Base-by-base conservation (phyloP, 345 rosid species). In the Luvunga scandens region DNA sequence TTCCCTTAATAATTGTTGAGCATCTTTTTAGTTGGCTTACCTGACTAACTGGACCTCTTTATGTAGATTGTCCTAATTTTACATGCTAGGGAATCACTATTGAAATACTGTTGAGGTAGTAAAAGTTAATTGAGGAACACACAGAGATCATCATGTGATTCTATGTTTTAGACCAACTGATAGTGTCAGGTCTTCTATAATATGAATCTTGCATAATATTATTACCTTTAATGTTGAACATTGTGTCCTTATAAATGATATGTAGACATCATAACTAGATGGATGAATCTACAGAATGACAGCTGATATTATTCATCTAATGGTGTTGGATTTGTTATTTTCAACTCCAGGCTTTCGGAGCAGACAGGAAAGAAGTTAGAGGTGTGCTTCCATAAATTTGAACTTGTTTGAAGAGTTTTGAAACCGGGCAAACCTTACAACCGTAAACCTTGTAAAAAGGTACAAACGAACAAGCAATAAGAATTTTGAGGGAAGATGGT, bases 281-380 rank as follows among this genome's bases (percentile, higher is more conserved):
- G 68, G 19, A 18, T 68, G 12, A 18, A 34, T 24, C 8, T 56
- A 31, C 25, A 50, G 62, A 55, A 53, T 33, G 27, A 19, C 42
- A 21, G 25, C 22, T 22, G 16, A 21, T 34, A 48, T 34, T 21
- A 63, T 62, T 45, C 22, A 22, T n/a, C 70, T 65, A 2, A 39
- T 60, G 38, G 14, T 60, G 77, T 61, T 27, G 57, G 33, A 65
- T 72, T 71, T 30, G 28, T 75, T 62, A 62, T 61, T 66, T 66
- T 70, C 70, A 60, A 83, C 70, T 77, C 75, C 86, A 91, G 98
- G 81, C 93, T 30, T 92, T 71, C 65, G 99, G 99, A 84, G 86
- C 94, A 31, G 99, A 94, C 72, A 90, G 98, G 88, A 96, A 94
- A 87, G 97, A 92, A 84, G 85, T 91, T 50, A 89, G 90, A 83